A percentile compares a stretch with the other conserved stretches of the same genome.
Conservation (phyloP, 1,284 basidiomycete species). For the Lignosus rhinocerotis region DNA sequence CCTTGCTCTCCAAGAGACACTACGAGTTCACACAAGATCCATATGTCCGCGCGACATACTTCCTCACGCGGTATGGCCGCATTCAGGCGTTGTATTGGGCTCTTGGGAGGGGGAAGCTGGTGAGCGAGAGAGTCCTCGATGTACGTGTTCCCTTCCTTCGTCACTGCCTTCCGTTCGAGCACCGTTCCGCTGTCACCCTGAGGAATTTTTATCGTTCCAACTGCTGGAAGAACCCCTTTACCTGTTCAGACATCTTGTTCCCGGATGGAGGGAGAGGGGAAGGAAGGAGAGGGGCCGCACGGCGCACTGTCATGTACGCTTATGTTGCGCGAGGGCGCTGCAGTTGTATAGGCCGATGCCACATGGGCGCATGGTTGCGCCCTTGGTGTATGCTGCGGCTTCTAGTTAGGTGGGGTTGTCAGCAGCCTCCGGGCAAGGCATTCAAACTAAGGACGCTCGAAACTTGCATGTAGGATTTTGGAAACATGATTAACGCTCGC, state of each 20-base stretch:
- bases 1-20: conserved; percentile 56
- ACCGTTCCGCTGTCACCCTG: neutral
- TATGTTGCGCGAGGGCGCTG: neutral
- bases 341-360: neutral
- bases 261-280: conserved; percentile 6
- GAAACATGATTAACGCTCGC: neutral
- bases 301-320: conserved; percentile 9
- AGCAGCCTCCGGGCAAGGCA: neutral
- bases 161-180: conserved; percentile 21
- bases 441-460: neutral
- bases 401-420: neutral
- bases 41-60: conserved; percentile 74
- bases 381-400: conserved; percentile 1
- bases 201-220: conserved; percentile 1
- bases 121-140: conserved; percentile 67
- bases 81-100: conserved; percentile 72
- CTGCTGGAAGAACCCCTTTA: conserved; percentile 9
- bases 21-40: conserved; percentile 66
- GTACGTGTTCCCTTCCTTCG: conserved; percentile 44
- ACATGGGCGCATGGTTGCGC: conserved; percentile 1
- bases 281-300: neutral
- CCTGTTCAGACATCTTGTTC: conserved; percentile 6
- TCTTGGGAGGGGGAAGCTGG: conserved; percentile 62
- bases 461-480: neutral
- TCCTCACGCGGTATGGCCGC: conserved; percentile 67